A percentile compares a stretch with the other conserved stretches of the same genome.
phyloP scores from a whole-genome alignment of 306 rosid genomes.

The Citrullus mucosospermus region DNA sequence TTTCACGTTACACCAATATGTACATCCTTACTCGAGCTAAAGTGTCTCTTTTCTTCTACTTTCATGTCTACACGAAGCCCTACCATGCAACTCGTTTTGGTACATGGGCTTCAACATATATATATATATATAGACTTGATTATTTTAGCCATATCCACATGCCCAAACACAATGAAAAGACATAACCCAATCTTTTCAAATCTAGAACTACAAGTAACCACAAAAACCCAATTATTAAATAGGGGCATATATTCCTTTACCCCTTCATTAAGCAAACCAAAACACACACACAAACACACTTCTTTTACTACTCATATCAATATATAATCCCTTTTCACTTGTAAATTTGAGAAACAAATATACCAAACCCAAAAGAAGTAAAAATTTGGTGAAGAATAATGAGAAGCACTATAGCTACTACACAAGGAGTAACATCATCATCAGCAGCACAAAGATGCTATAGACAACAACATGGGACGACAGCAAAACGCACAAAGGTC shows the following conservation, averaged over 20 bases:
- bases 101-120: too few relatives aligned
- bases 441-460: background rate
- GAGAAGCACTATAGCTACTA: background rate
- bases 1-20: too few relatives aligned
- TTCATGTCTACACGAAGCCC: too few relatives aligned
- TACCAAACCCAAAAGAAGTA: background rate
- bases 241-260: background rate
- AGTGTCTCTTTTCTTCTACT: too few relatives aligned
- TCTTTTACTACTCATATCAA: background rate
- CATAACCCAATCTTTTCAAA: background rate
- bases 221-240: background rate
- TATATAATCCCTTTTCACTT: background rate
- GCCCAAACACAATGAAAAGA: background rate
- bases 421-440: background rate
- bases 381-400: background rate
- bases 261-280: background rate
- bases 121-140: background rate
- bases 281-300: background rate
- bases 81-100: too few relatives aligned
- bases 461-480: background rate
- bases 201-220: background rate
- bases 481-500: background rate
- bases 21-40: too few relatives aligned
- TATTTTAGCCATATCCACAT: background rate
- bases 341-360: background rate